Evolutionary conservation across 2,329 filamentous ascomycete genomes (phyloP).

Genomic region (Chrysoporthe deuterocubensis): DNA sequence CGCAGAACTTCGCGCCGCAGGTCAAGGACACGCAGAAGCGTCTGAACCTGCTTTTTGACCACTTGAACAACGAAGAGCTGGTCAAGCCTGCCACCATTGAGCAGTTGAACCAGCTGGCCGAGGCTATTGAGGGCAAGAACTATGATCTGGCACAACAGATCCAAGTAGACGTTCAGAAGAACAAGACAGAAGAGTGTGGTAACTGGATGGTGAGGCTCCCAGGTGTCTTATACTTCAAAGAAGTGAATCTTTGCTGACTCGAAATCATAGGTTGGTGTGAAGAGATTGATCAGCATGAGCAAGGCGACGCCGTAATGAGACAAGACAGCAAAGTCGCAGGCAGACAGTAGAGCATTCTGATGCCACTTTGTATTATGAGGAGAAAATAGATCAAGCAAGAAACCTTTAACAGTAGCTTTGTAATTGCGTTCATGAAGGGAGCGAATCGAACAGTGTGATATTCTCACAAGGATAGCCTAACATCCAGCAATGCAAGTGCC

Average conservation of each 20-base stretch:
- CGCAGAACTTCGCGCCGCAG: slow-evolving; percentile 82
- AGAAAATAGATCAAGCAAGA: slow-evolving; percentile 8
- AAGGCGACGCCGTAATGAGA: slow-evolving; percentile 65
- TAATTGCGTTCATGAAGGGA: not conserved
- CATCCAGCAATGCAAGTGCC: not conserved
- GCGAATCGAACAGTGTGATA: not conserved
- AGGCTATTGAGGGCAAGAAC: slow-evolving; percentile 69
- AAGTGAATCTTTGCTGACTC: slow-evolving; percentile 44
- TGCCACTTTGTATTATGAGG: slow-evolving; percentile 18
- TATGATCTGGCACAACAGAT: slow-evolving; percentile 69
- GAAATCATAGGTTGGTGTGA: slow-evolving; percentile 67
- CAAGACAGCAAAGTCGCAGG: not conserved
- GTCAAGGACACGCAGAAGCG: slow-evolving; percentile 95
- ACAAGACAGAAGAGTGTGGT: slow-evolving; percentile 79
- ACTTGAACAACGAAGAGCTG: slow-evolving; percentile 93
- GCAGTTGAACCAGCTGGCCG: slow-evolving; percentile 66
- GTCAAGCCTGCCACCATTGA: slow-evolving; percentile 78
- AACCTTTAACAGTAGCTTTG: not conserved
- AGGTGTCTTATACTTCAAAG: not conserved
- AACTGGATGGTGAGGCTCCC: slow-evolving; percentile 79
- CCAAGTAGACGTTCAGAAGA: slow-evolving; percentile 75
- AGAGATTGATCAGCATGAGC: slow-evolving; percentile 79
- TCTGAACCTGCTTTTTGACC: slow-evolving; percentile 91
- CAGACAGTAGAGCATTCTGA: slow-evolving; percentile 8
- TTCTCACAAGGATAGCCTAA: not conserved